Evolutionary conservation across 768 basidiomycete species (phyloP), one percentile per base, ranked within the genome.

Genomic region (Suillus americanus): DNA sequence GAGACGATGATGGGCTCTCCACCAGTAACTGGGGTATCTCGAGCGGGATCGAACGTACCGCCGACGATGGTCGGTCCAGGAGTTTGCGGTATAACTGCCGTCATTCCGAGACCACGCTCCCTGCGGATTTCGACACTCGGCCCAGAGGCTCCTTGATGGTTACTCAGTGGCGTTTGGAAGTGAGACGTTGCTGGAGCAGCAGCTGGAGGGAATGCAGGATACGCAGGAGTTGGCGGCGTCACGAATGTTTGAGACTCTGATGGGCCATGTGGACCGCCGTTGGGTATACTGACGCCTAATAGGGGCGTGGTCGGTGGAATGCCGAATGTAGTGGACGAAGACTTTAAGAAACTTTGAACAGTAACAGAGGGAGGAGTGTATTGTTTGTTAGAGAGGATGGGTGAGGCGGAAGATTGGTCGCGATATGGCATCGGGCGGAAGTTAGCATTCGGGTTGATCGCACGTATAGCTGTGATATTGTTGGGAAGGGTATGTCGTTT

Each of bases 1-100:
- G 90, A 91, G 38, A 93, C 85, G 18, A 93, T 81, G 65, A 94
- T 78, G 6, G 85, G 84, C 74, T 90, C 86, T 5, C 86, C 84
- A 18, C 68, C 65, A 5, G 68, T 65, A 13, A 64, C 60, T 53
- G 48, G 45, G 23, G 63, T 38, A 30, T 68, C 72, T 30, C 35
- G 68, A 14, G 62, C 65, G 63, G 78, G 71, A 64, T 80, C 80
- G 63, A 80, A 81, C 33, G 60, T 71, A 3, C 75, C 77, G 38
- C 80, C 82, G 1, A 79, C 70, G 25, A 88, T 78, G 48, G 80
- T 76, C 5, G 87, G 88, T 4, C 83, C 79, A 14, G 89, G 87
- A 1, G 89, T 88, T 62, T 79, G 83, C 7, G 86, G 84, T 18
- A 76, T 64, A 5, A 68, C 72, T 13, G 60, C 54, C 40, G 67